Conservation (phyloP, 345 rosid genomes). For the Rubroshorea leprosula region DNA sequence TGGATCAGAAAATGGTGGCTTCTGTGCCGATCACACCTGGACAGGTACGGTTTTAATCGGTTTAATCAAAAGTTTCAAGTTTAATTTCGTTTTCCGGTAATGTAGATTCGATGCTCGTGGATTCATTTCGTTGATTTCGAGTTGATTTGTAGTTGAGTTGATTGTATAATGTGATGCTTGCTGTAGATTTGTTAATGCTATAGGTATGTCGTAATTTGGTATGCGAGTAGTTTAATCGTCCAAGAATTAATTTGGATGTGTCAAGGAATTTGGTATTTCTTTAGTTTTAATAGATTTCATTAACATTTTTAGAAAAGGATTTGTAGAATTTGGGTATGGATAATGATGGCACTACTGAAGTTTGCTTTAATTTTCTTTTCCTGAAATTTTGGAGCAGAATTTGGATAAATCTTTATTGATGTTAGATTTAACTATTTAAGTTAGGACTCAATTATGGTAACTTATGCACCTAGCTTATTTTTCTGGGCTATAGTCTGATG, state of each 20-base stretch:
- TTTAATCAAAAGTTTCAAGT: not conserved
- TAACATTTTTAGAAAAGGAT: too few relatives aligned
- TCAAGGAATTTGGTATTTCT: too few relatives aligned
- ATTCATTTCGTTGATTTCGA: not conserved
- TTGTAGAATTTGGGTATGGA: too few relatives aligned
- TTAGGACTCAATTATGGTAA: not conserved
- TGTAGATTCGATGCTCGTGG: conserved; percentile 11
- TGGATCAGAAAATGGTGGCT: conserved; percentile 48
- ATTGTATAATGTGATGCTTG: not conserved
- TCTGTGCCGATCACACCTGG: conserved; percentile 75
- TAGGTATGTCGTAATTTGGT: too few relatives aligned
- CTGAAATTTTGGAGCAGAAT: not conserved
- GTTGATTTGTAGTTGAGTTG: not conserved
- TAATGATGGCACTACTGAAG: not conserved
- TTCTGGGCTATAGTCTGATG: not conserved
- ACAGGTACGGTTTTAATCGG: conserved; percentile 40
- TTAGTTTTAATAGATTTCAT: too few relatives aligned
- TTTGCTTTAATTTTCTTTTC: not conserved
- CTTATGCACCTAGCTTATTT: not conserved
- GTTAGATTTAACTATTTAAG: not conserved
- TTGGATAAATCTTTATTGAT: not conserved
- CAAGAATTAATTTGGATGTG: too few relatives aligned
- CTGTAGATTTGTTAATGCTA: not conserved
- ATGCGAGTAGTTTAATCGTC: too few relatives aligned
- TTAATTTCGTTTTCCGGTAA: not conserved